Evolutionary conservation across 2,329 filamentous ascomycete genomes (phyloP).

Genomic region (Trichoderma afroharzianum): DNA sequence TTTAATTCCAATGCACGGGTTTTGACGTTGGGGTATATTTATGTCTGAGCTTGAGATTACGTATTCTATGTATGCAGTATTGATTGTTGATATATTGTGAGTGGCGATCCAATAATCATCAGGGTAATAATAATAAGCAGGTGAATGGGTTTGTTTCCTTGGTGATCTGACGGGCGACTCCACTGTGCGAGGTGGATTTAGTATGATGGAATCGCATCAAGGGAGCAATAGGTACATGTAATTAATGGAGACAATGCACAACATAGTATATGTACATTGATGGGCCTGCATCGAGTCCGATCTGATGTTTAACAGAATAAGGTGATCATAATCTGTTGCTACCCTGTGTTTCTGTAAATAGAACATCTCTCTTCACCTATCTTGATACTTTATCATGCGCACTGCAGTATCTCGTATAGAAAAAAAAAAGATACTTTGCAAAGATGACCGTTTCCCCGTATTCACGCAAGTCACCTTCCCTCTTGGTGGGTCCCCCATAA

Average conservation of each 20-base stretch:
- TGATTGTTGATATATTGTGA: background rate
- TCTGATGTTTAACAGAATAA: background rate
- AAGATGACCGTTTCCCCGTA: background rate
- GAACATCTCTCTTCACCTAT: background rate
- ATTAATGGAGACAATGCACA: background rate
- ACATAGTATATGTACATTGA: background rate
- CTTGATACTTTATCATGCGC: background rate
- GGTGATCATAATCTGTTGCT: background rate
- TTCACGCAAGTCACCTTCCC: constrained; percentile 4
- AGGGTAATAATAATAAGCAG: background rate
- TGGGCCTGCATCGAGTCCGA: background rate
- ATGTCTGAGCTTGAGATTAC: background rate
- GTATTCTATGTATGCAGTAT: background rate
- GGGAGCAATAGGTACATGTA: background rate
- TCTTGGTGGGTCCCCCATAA: background rate
- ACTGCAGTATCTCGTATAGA: background rate
- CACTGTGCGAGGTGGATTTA: background rate
- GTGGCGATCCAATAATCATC: background rate
- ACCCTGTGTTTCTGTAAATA: background rate
- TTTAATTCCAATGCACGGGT: too few relatives aligned
- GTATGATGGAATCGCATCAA: background rate
- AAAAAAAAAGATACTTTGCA: background rate
- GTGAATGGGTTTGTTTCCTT: background rate
- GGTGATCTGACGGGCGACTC: background rate
- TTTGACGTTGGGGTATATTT: background rate